Conservation (phyloP, 2,329 filamentous ascomycete genomes). For the Cladophialophora psammophila region DNA sequence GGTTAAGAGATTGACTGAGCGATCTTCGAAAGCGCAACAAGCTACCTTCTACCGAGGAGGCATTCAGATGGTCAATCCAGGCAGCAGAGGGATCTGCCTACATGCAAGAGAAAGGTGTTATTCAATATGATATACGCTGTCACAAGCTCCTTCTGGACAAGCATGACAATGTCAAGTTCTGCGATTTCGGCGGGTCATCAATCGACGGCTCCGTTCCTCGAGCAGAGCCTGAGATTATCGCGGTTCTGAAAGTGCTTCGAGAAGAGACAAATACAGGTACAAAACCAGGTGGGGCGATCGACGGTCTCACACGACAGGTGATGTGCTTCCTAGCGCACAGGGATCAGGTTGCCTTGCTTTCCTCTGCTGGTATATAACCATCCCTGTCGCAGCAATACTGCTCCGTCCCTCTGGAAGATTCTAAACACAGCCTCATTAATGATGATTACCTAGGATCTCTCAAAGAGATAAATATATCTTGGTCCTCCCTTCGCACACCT, state of each 20-base stretch:
- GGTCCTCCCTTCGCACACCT: background rate
- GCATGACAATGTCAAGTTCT: conserved; percentile 7
- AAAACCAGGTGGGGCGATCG: background rate
- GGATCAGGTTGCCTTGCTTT: background rate
- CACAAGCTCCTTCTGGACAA: conserved; percentile 5
- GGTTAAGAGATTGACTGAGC: background rate
- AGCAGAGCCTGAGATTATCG: conserved; percentile 1
- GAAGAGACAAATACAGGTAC: background rate
- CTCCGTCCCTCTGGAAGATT: no score
- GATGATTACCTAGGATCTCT: background rate
- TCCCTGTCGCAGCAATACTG: no score
- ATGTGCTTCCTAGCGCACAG: background rate
- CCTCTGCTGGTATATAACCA: no score
- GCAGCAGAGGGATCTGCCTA: conserved; percentile 7
- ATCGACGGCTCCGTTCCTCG: conserved; percentile 1
- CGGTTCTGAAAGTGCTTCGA: conserved; percentile 1
- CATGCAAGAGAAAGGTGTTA: conserved; percentile 9
- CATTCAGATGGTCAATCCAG: conserved; percentile 2
- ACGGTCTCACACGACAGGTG: background rate
- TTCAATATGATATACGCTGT: background rate
- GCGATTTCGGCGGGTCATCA: conserved; percentile 10
- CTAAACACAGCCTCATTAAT: background rate
- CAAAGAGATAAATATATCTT: background rate
- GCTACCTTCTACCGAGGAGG: background rate
- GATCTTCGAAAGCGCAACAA: background rate